phyloP scores from a whole-genome alignment of 768 basidiomycete species.

The Boletellus sp. region DNA sequence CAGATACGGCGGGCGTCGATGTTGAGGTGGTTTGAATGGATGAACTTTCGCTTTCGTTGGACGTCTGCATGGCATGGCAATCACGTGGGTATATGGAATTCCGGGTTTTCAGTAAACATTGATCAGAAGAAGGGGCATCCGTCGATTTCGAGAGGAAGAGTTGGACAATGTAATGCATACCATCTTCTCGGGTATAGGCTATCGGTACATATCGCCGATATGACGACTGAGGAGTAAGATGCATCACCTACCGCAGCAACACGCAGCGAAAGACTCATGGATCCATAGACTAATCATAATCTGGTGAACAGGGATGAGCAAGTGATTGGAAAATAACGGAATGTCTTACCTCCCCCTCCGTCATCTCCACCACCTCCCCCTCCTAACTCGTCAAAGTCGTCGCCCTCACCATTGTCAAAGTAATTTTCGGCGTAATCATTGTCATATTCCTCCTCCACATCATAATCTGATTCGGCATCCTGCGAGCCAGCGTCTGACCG shows the following conservation, averaged over 20 bases:
- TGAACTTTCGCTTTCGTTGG: constrained; percentile 1
- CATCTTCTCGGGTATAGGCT: background rate
- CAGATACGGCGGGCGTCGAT: constrained; percentile 8
- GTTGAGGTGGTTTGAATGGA: background rate
- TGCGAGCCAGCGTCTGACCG: constrained; percentile 66
- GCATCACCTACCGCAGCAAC: background rate
- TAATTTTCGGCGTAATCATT: constrained; percentile 90
- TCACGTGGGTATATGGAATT: constrained; percentile 20
- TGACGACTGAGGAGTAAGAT: too few relatives aligned
- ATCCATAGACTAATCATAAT: constrained; percentile 26
- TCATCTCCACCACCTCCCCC: constrained; percentile 65
- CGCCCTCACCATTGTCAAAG: constrained; percentile 85
- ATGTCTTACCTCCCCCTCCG: constrained; percentile 50
- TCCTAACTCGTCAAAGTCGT: constrained; percentile 75
- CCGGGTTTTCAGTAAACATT: background rate
- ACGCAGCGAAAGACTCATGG: background rate
- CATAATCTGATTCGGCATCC: constrained; percentile 68
- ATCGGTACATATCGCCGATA: background rate
- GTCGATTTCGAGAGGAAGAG: too few relatives aligned
- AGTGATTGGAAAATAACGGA: background rate
- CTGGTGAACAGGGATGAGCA: constrained; percentile 5
- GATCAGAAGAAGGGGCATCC: too few relatives aligned
- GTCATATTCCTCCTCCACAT: constrained; percentile 87
- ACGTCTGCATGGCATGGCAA: background rate
- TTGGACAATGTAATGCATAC: background rate